Conservation (phyloP, 768 basidiomycete species). For the Cystobasidium onofrii region DNA sequence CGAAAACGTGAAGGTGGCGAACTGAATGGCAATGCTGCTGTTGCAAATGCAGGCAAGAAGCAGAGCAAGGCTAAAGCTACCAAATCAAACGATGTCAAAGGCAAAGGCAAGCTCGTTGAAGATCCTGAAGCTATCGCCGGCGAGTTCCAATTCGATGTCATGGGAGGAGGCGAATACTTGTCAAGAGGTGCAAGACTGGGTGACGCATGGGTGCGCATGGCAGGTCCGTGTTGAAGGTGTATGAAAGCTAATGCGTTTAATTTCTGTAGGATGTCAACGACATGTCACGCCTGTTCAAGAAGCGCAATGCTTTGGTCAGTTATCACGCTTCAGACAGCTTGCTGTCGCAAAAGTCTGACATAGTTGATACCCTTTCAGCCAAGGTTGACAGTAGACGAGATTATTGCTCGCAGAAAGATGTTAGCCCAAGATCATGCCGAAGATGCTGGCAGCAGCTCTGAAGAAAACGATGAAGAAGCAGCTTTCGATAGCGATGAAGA, state of each 20-base stretch:
- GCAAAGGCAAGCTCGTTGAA: not conserved
- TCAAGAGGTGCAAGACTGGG: constrained; percentile 34
- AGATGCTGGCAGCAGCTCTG: not conserved
- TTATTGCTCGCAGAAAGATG: constrained; percentile 16
- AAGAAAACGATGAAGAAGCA: constrained; percentile 41
- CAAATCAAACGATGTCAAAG: constrained; percentile 6
- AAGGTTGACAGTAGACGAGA: constrained; percentile 20
- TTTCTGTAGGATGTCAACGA: constrained; percentile 9
- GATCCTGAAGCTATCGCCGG: constrained; percentile 35
- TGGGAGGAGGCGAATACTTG: constrained; percentile 37
- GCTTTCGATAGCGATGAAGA: constrained; percentile 44
- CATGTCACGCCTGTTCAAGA: constrained; percentile 9
- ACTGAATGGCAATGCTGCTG: not conserved
- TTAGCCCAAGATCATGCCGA: not conserved
- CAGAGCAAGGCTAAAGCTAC: not conserved
- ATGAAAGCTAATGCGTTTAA: not conserved
- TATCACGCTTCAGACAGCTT: not conserved
- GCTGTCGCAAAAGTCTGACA: not conserved
- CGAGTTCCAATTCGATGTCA: constrained; percentile 38
- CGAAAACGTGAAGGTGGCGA: constrained; percentile 30
- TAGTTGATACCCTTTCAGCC: not conserved
- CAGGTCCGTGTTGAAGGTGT: not conserved
- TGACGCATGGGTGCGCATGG: constrained; percentile 40
- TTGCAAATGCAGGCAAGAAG: constrained; percentile 21
- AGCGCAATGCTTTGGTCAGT: constrained; percentile 22